These are phyloP conservation scores for Parasarocladium wereldwijsianum DNA, from an alignment of 2,329 filamentous ascomycete species.

Conservation along the genomic window DNA sequence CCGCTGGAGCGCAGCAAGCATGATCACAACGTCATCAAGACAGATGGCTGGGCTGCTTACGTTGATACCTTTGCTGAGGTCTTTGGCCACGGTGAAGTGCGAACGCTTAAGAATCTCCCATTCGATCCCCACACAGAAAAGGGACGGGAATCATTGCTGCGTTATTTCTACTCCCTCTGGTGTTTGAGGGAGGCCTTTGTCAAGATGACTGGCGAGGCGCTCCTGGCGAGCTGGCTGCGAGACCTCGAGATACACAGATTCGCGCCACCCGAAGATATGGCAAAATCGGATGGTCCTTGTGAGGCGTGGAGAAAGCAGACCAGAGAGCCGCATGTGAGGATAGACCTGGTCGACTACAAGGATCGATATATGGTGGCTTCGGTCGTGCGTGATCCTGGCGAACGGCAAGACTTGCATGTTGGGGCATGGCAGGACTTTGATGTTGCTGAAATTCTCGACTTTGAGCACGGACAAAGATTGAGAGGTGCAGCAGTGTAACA, in stretches of 20 bases:
- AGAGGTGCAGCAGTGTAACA: too few relatives aligned
- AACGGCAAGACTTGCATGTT: not conserved
- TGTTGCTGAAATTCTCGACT: not conserved
- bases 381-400: not conserved
- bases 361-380: slow-evolving; percentile 13
- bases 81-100: slow-evolving; percentile 46
- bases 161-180: slow-evolving; percentile 65
- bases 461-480: too few relatives aligned
- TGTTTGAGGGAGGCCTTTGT: slow-evolving; percentile 69
- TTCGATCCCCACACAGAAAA: slow-evolving; percentile 8
- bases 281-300: slow-evolving; percentile 7
- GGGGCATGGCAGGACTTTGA: slow-evolving; percentile 1
- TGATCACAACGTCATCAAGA: slow-evolving; percentile 39
- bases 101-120: slow-evolving; percentile 39
- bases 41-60: slow-evolving; percentile 49
- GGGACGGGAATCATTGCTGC: slow-evolving; percentile 39
- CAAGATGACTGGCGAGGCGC: slow-evolving; percentile 68
- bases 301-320: slow-evolving; percentile 17
- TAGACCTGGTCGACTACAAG: slow-evolving; percentile 22
- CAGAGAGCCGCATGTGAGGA: slow-evolving; percentile 18
- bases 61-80: slow-evolving; percentile 61
- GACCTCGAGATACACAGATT: slow-evolving; percentile 56
- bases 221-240: slow-evolving; percentile 58
- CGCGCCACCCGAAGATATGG: slow-evolving; percentile 30
- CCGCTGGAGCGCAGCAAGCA: slow-evolving; percentile 52